phyloP scores from a whole-genome alignment of 306 rosid genomes.

The Trichosanthes cucumerina region DNA sequence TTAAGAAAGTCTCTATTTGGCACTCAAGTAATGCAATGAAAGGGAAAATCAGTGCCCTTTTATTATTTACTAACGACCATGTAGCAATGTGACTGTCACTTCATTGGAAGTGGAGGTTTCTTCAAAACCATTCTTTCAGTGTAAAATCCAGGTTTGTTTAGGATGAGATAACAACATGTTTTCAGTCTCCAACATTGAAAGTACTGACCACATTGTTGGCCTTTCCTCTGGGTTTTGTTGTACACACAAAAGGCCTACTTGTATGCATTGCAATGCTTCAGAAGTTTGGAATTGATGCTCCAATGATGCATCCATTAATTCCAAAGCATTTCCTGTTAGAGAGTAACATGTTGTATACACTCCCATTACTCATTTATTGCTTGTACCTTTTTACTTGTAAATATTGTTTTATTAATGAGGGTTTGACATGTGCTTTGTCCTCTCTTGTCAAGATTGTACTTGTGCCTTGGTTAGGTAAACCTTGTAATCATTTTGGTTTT shows the following conservation, averaged over 20 bases:
- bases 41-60: too few relatives aligned
- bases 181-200: slow-evolving; percentile 18
- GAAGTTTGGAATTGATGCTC: not conserved
- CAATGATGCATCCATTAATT: slow-evolving; percentile 11
- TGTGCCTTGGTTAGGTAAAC: too few relatives aligned
- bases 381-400: too few relatives aligned
- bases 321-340: slow-evolving; percentile 10
- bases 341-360: too few relatives aligned
- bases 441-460: too few relatives aligned
- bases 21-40: too few relatives aligned
- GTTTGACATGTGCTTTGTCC: too few relatives aligned
- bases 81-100: slow-evolving; percentile 9
- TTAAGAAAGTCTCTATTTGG: too few relatives aligned
- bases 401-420: too few relatives aligned
- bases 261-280: slow-evolving; percentile 18
- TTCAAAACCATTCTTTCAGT: not conserved
- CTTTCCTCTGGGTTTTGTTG: slow-evolving; percentile 21
- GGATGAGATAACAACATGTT: slow-evolving; percentile 13
- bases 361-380: too few relatives aligned
- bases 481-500: too few relatives aligned
- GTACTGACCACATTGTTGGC: slow-evolving; percentile 23
- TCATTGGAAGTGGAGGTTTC: slow-evolving; percentile 3
- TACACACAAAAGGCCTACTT: slow-evolving; percentile 21
- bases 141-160: slow-evolving; percentile 21
- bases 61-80: slow-evolving; percentile 8